Evolutionary conservation across 768 basidiomycete genomes (phyloP), one percentile per base, ranked within the genome.

Genomic region (Mycena metata): DNA sequence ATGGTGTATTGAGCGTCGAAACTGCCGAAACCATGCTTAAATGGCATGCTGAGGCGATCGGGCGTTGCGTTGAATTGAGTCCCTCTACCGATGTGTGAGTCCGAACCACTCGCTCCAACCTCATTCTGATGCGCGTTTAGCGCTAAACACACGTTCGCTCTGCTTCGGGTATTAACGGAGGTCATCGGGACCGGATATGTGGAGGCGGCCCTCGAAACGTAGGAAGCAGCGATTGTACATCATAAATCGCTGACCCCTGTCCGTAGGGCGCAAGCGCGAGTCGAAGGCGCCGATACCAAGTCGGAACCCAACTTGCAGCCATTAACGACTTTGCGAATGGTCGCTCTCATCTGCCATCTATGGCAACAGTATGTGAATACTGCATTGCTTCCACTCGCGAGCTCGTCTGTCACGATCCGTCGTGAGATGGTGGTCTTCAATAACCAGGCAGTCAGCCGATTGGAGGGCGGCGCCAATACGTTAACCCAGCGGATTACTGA

Each of bases 1-100:
- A 99, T 75, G 97, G 97, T 13, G 72, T 89, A 36, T 80, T 98
- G 41, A 90, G 83, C 51, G 80, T 98, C 3, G 88, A 90, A 45
- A 82, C 89, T 12, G 94, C 96, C 2, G 96, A 97, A 82, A 91
- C 86, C 73, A 96, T 99, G 90, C 82, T 99, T 17, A 94, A 90
- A 78, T 98, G 97, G 96, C 98, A 99, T 79, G 97, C 98, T 2
- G 98, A 99, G 77, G 95, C 96, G 6, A 91, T 98, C 33, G 97
- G 98, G 5, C 83, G 98, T 72, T 96, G 95, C 71, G 94, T 96
- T 13, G 98, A 99, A 79, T 82, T 99, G 52, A 96, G 91, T 75
- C 79, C 90, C 13, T 75, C 87, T 10, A 90, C 88, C 47, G 98
- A 99, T 74, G 89, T 96, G 96, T 98, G 75, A 81, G 94, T 84